Evolutionary conservation across 768 basidiomycete genomes (phyloP).

Genomic region (Mycena rosella): DNA sequence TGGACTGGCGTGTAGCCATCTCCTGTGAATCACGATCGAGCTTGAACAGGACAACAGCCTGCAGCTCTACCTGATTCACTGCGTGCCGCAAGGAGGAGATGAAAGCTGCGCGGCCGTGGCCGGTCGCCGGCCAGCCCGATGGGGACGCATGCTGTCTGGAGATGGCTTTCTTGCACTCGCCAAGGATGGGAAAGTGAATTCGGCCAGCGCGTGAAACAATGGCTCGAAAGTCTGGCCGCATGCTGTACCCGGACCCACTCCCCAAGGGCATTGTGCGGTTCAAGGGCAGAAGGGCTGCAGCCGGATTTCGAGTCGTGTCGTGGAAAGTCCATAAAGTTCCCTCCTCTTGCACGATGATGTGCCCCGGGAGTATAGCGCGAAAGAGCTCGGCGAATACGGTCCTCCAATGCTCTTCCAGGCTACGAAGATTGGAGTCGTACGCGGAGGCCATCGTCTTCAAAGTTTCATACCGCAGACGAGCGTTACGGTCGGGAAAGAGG

Average conservation of each 20-base stretch:
- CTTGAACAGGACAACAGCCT: slow-evolving; percentile 14
- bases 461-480: slow-evolving; percentile 3
- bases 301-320: slow-evolving; percentile 5
- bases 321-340: slow-evolving; percentile 11
- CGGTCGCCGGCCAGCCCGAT: slow-evolving; percentile 11
- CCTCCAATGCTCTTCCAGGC: slow-evolving; percentile 13
- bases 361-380: neutral
- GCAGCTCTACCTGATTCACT: slow-evolving; percentile 2
- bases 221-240: slow-evolving; percentile 10
- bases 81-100: slow-evolving; percentile 1
- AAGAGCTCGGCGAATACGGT: slow-evolving; percentile 1
- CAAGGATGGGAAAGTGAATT: slow-evolving; percentile 4
- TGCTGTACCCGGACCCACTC: neutral
- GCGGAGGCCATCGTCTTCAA: neutral
- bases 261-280: slow-evolving; percentile 8
- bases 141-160: slow-evolving; percentile 4
- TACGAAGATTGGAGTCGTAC: slow-evolving; percentile 3
- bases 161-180: slow-evolving; percentile 13
- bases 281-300: neutral
- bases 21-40: neutral
- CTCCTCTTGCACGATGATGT: slow-evolving; percentile 1
- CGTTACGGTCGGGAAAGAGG: neutral
- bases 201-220: neutral
- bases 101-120: neutral
- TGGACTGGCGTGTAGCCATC: neutral